Base-by-base conservation (phyloP, 768 basidiomycete species). In the Podaxis sp. region DNA sequence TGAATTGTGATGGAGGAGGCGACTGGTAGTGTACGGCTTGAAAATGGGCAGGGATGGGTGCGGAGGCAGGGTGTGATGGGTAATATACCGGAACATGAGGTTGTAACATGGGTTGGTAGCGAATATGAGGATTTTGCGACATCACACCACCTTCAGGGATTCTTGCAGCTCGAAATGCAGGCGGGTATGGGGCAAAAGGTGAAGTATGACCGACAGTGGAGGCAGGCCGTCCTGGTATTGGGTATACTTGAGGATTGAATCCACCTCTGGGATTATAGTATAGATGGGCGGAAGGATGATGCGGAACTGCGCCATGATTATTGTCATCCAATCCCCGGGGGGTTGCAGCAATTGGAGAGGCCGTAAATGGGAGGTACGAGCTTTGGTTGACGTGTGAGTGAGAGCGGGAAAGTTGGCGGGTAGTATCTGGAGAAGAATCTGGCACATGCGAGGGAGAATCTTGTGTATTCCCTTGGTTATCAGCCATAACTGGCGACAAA, bases 221-320 rank as follows among this genome's bases (percentile, higher is more conserved):
- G 11, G 75, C 72, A 24, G 77, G 75, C 67, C 78, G 82, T 2
- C 77, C 64, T 66, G 82, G 73, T 71, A 82, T 74, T 68, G 77
- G 71, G 74, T 85, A 86, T 1, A n/a, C 33, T 15, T 28, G 49
- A 72, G 78, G 82, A 59, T 79, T 78, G 28, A 75, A 69, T 63
- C 78, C 82, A 67, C 68, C 69, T 28, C 69, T 49, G 22, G 67
- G 73, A 36, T 78, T 79, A 64, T 70, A 68, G 64, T 78, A 80
- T 4, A 69, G 65, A 20, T 71, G 62, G 33, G 67, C 55, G 11
- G 73, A 59, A 8, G 73, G 58, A 7, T 76, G 74, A 61, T 71
- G 74, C 61, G 66, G 63, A 40, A 69, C 20, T 22, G 68, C 46
- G 53, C 61, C 68, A 37, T 65, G 68, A 36, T 62, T 46, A 64